Evolutionary conservation across 1,284 basidiomycete genomes (phyloP).

Genomic region (Cryptococcus sp.): DNA sequence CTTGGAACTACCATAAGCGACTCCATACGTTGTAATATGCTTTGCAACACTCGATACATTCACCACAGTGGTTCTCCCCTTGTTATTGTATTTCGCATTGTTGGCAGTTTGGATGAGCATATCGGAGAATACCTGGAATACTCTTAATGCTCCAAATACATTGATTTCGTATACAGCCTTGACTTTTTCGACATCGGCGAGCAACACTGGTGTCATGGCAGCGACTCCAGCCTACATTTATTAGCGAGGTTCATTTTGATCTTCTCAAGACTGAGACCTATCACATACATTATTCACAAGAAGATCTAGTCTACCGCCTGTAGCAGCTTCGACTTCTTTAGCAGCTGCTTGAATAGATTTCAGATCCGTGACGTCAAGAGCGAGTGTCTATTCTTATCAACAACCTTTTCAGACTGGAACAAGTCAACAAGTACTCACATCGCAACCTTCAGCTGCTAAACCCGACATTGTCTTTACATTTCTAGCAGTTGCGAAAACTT

Average conservation of each 20-base stretch:
- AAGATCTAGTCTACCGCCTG: slow-evolving; percentile 10
- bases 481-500: slow-evolving; percentile 16
- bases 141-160: slow-evolving; percentile 13
- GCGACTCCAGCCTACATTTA: slow-evolving; percentile 7
- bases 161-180: slow-evolving; percentile 19
- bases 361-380: slow-evolving; percentile 9
- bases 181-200: slow-evolving; percentile 9
- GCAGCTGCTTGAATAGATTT: slow-evolving; percentile 7
- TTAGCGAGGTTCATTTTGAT: background rate
- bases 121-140: slow-evolving; percentile 15
- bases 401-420: background rate
- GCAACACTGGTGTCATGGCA: background rate
- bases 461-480: slow-evolving; percentile 6
- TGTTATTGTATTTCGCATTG: background rate
- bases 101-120: slow-evolving; percentile 8
- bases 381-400: slow-evolving; percentile 1
- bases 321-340: background rate
- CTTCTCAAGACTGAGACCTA: background rate
- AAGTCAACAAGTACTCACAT: slow-evolving; percentile 1
- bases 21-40: slow-evolving; percentile 10
- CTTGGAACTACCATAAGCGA: slow-evolving; percentile 13
- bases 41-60: slow-evolving; percentile 17
- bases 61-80: slow-evolving; percentile 4
- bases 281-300: slow-evolving; percentile 17
- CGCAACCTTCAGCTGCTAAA: slow-evolving; percentile 8